Conservation (phyloP, 2,329 filamentous ascomycete genomes). For the Ophiostoma montium region DNA sequence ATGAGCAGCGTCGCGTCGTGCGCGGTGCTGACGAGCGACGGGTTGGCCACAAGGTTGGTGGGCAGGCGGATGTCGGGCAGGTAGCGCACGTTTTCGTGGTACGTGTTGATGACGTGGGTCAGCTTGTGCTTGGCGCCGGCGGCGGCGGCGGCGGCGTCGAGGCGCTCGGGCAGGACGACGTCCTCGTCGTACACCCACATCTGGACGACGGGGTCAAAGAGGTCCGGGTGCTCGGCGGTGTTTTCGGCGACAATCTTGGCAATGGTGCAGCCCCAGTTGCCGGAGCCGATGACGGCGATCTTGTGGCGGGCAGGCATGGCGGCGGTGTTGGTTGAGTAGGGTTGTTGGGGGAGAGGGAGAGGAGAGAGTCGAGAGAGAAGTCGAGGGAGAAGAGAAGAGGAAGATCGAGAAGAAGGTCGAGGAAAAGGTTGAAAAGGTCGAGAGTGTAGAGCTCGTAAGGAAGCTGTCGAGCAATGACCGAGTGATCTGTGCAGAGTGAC, state of each 20-base stretch:
- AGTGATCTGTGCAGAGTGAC: background rate
- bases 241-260: slow-evolving; percentile 96
- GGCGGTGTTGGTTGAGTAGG: too few relatives aligned
- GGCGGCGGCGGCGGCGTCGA: slow-evolving; percentile 33
- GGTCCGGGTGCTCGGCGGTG: slow-evolving; percentile 56
- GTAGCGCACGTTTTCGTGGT: slow-evolving; percentile 97
- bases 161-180: slow-evolving; percentile 56
- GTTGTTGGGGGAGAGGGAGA: background rate
- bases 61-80: slow-evolving; percentile 79
- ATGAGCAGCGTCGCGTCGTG: slow-evolving; percentile 75
- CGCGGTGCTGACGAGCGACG: slow-evolving; percentile 66
- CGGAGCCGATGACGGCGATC: slow-evolving; percentile 86
- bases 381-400: background rate
- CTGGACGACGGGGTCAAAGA: slow-evolving; percentile 82
- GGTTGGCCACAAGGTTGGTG: slow-evolving; percentile 69
- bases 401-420: background rate
- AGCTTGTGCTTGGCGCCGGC: slow-evolving; percentile 65
- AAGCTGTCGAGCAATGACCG: background rate
- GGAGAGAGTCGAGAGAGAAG: background rate
- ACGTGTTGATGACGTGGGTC: slow-evolving; percentile 75
- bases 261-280: slow-evolving; percentile 97
- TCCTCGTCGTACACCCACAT: slow-evolving; percentile 99
- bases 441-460: too few relatives aligned
- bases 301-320: slow-evolving; percentile 50
- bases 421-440: background rate